Evolutionary conservation across 495 filamentous ascomycete species (phyloP).

Genomic region (Elasticomyces elasticus): DNA sequence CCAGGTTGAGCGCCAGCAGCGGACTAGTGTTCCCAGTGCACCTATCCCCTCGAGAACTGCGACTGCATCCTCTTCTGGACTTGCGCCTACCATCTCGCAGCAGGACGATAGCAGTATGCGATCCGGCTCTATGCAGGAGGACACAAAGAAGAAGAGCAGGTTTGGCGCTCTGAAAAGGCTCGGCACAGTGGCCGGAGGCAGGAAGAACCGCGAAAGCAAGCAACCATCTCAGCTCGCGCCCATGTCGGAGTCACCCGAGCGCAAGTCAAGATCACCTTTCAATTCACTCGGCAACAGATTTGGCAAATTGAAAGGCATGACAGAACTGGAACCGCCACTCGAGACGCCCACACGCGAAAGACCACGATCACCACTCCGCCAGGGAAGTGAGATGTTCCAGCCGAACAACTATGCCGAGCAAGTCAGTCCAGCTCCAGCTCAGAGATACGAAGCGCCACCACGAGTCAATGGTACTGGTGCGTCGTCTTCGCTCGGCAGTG

Average conservation of each 20-base stretch:
- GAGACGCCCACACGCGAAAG: conserved; percentile 12
- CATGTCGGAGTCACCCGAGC: conserved; percentile 28
- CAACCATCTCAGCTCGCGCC: conserved; percentile 26
- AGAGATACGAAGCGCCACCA: background rate
- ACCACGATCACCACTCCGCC: conserved; percentile 11
- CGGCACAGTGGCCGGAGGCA: conserved; percentile 29
- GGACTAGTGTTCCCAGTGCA: background rate
- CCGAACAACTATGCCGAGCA: background rate
- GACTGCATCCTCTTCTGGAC: conserved; percentile 13
- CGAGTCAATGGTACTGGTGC: conserved; percentile 1
- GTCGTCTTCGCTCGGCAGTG: background rate
- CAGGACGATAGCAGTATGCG: conserved; percentile 29
- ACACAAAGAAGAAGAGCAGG: conserved; percentile 24
- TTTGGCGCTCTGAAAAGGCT: conserved; percentile 32
- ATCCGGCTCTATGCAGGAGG: conserved; percentile 31
- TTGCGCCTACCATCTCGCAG: conserved; percentile 10
- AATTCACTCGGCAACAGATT: conserved; percentile 13
- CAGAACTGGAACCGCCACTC: conserved; percentile 12
- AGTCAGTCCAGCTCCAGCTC: background rate
- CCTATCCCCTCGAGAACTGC: background rate
- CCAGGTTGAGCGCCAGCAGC: conserved; percentile 22
- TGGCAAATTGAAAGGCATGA: conserved; percentile 11
- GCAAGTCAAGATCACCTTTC: conserved; percentile 21
- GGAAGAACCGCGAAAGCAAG: conserved; percentile 29
- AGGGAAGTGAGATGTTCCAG: conserved; percentile 19